Evolutionary conservation across 2,329 filamentous ascomycete genomes (phyloP).

Genomic region (Aspergillus sojae): DNA sequence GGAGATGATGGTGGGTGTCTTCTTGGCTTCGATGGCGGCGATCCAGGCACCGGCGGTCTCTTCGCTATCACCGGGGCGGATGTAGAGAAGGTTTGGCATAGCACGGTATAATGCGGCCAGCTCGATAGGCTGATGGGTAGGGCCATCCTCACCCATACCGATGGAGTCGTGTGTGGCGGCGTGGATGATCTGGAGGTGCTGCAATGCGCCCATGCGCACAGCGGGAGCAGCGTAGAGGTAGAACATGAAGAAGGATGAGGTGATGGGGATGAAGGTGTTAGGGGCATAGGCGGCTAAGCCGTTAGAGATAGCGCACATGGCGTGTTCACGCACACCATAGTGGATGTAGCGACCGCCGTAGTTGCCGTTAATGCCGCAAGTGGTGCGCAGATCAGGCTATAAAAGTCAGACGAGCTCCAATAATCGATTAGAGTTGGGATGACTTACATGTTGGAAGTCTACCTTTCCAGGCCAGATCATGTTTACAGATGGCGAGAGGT

Average conservation of each 20-base stretch:
- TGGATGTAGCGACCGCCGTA: constrained; percentile 52
- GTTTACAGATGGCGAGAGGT: constrained; percentile 57
- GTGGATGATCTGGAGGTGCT: constrained; percentile 15
- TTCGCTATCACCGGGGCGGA: constrained; percentile 1
- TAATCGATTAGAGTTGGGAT: too few relatives aligned
- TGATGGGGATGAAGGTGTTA: constrained; percentile 60
- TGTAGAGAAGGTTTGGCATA: constrained; percentile 11
- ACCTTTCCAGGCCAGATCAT: constrained; percentile 58
- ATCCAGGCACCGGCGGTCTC: constrained; percentile 1
- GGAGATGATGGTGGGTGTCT: constrained; percentile 14
- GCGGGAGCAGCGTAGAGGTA: constrained; percentile 61
- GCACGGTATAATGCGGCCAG: constrained; percentile 12
- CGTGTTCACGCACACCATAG: constrained; percentile 64
- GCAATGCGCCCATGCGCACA: constrained; percentile 57
- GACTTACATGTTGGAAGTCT: constrained; percentile 54
- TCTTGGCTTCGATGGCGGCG: background rate
- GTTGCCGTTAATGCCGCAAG: background rate
- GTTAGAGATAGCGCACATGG: constrained; percentile 80
- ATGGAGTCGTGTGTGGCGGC: constrained; percentile 21
- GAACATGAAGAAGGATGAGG: constrained; percentile 66
- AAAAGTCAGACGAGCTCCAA: background rate
- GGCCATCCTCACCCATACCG: constrained; percentile 18
- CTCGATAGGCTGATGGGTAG: constrained; percentile 19
- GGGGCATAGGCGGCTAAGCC: constrained; percentile 61
- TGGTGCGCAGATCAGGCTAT: constrained; percentile 13